Conservation (phyloP, 495 filamentous ascomycete genomes). For the Cercophora newfieldiana region DNA sequence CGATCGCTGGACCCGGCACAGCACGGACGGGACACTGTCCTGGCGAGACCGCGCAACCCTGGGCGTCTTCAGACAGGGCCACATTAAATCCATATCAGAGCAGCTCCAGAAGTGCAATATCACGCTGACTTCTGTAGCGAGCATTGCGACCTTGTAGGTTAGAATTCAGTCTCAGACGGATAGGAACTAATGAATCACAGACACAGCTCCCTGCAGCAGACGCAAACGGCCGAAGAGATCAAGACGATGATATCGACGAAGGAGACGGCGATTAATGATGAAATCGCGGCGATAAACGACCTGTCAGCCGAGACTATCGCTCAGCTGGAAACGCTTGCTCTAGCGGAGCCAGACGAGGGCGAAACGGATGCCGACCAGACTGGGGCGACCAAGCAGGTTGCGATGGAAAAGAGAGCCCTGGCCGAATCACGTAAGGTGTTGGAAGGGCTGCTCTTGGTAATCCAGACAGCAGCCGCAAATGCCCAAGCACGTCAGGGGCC, state of each 20-base stretch:
- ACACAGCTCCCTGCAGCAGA: constrained; percentile 36
- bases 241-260: constrained; percentile 32
- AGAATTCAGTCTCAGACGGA: constrained; percentile 5
- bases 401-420: constrained; percentile 32
- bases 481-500: constrained; percentile 12
- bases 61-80: constrained; percentile 38
- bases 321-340: constrained; percentile 31
- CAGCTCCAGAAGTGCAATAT: constrained; percentile 39
- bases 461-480: constrained; percentile 35
- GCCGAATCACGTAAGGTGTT: constrained; percentile 34
- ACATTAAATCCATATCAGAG: constrained; percentile 24
- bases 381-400: constrained; percentile 34
- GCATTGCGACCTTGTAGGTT: constrained; percentile 40
- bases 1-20: constrained; percentile 41
- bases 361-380: constrained; percentile 30
- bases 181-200: constrained; percentile 25
- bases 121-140: constrained; percentile 33
- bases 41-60: constrained; percentile 36
- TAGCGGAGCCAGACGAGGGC: constrained; percentile 29
- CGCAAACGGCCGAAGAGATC: constrained; percentile 30
- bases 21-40: constrained; percentile 35
- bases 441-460: constrained; percentile 33
- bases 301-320: constrained; percentile 31
- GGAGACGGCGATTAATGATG: constrained; percentile 29
- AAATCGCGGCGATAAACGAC: constrained; percentile 34